These are phyloP conservation scores for Russula olivacea DNA, from an alignment of 768 basidiomycete genomes.

Conservation along the genomic window DNA sequence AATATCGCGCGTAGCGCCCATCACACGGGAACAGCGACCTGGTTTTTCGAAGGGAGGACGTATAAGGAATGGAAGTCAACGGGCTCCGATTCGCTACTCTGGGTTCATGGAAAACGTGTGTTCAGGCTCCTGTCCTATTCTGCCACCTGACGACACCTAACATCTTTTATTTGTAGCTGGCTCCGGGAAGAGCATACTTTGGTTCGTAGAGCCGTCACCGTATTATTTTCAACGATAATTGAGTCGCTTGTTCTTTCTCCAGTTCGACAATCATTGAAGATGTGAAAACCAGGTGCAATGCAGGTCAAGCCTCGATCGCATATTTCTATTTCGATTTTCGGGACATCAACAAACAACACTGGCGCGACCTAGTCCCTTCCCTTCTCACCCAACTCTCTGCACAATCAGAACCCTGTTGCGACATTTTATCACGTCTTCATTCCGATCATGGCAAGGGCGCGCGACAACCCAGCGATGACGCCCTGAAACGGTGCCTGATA, in stretches of 20 bases:
- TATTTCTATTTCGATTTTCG: constrained; percentile 8
- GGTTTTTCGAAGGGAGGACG: too few relatives aligned
- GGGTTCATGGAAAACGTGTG: background rate
- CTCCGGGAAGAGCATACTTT: constrained; percentile 10
- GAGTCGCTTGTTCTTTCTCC: background rate
- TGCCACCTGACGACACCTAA: too few relatives aligned
- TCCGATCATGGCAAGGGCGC: background rate
- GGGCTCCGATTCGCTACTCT: too few relatives aligned
- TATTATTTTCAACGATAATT: background rate
- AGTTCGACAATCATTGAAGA: constrained; percentile 7
- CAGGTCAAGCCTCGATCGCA: background rate
- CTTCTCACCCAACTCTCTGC: constrained; percentile 3
- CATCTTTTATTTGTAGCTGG: background rate
- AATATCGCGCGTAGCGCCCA: too few relatives aligned
- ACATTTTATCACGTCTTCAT: background rate
- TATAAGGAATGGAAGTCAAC: too few relatives aligned
- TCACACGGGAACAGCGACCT: too few relatives aligned
- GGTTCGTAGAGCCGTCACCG: background rate
- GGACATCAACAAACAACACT: background rate
- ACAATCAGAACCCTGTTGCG: background rate
- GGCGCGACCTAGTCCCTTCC: background rate
- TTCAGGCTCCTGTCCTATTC: background rate
- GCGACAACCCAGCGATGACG: background rate
- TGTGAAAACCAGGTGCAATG: background rate
- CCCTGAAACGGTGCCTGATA: too few relatives aligned